phyloP scores from a whole-genome alignment of 2,329 filamentous ascomycete species.

The Byssoonygena ceratinophila region DNA sequence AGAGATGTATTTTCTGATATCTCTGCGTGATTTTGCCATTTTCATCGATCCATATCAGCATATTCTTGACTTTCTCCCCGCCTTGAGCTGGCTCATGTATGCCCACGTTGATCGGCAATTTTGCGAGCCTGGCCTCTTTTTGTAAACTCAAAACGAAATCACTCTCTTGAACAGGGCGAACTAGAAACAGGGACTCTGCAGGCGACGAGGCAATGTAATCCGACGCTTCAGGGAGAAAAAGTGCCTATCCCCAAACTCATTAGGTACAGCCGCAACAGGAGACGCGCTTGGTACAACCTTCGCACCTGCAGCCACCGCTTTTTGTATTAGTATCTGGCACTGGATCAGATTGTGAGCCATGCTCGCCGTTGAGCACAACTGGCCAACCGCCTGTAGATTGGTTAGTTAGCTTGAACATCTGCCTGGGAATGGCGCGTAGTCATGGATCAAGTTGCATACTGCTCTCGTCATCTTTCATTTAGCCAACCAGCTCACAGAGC shows the following conservation, averaged over 20 bases:
- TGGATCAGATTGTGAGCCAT: constrained; percentile 70
- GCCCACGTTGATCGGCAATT: constrained; percentile 70
- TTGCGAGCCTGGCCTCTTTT: constrained; percentile 52
- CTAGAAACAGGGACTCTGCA: constrained; percentile 59
- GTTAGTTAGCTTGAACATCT: constrained; percentile 13
- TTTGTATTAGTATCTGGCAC: constrained; percentile 60
- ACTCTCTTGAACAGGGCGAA: constrained; percentile 52
- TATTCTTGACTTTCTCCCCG: constrained; percentile 50
- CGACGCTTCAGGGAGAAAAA: constrained; percentile 85
- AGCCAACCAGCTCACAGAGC: too few species aligned
- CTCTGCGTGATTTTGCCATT: constrained; percentile 48
- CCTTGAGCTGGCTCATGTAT: constrained; percentile 62
- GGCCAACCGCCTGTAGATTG: constrained; percentile 61
- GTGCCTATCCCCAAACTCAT: constrained; percentile 41
- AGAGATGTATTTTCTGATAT: constrained; percentile 87
- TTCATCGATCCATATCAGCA: constrained; percentile 56
- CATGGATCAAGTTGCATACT: constrained; percentile 2
- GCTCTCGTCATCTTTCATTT: constrained; percentile 17
- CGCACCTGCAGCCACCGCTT: constrained; percentile 64
- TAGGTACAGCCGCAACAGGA: constrained; percentile 12
- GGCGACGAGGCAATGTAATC: constrained; percentile 72
- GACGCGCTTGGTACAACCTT: constrained; percentile 45
- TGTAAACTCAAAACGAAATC: constrained; percentile 69
- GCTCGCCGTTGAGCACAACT: constrained; percentile 74
- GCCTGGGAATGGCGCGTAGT: too few species aligned